These are phyloP conservation scores for Dorcoceras hygrometricum DNA, from an alignment of 257 asterid genomes.

Conservation along the genomic window DNA sequence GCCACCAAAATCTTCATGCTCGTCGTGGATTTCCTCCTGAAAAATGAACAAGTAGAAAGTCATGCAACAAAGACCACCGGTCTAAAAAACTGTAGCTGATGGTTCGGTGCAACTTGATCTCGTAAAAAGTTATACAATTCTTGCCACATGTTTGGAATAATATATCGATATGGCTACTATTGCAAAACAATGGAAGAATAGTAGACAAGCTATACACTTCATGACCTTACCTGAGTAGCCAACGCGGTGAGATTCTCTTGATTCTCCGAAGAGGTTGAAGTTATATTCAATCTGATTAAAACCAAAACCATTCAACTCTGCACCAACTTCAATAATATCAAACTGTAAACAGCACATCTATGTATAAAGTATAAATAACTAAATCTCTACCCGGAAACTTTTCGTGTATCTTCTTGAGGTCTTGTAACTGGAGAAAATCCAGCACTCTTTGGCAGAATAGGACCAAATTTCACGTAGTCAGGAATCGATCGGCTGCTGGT, in stretches of 20 bases:
- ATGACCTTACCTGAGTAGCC: conserved; percentile 47
- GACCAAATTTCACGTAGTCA: conserved; percentile 79
- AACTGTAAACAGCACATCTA: neutral
- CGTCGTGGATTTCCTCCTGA: conserved; percentile 51
- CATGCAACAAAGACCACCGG: neutral
- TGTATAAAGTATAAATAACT: neutral
- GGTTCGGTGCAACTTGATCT: neutral
- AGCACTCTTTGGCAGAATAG: conserved; percentile 72
- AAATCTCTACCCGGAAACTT: conserved; percentile 37
- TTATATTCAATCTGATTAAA: conserved; percentile 40
- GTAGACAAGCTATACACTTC: neutral
- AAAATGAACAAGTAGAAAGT: neutral
- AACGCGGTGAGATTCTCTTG: conserved; percentile 39
- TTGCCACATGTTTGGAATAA: neutral
- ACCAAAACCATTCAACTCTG: neutral
- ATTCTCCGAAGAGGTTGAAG: conserved; percentile 32
- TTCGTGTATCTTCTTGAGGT: conserved; percentile 31
- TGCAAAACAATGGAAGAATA: neutral
- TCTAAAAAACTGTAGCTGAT: neutral
- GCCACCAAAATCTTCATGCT: conserved; percentile 37
- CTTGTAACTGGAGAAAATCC: conserved; percentile 57
- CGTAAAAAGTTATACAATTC: neutral
- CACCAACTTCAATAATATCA: neutral
- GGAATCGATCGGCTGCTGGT: conserved; percentile 53
- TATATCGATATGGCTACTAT: neutral